These are phyloP conservation scores for Chenopodium album DNA, from an alignment of 148 eudicot species.

Conservation along the genomic window DNA sequence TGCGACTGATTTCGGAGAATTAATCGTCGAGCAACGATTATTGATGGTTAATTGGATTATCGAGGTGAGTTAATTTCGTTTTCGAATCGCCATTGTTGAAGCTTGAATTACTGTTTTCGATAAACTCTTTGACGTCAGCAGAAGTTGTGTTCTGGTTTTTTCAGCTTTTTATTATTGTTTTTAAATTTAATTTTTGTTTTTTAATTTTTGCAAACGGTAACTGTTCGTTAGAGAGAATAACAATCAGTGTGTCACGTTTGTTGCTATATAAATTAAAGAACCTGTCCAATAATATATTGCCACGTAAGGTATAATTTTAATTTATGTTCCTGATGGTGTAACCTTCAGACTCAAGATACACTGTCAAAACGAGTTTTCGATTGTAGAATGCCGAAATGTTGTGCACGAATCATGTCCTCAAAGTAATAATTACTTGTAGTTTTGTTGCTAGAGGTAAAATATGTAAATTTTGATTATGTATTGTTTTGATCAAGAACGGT, in stretches of 20 bases:
- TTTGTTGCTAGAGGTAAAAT: not conserved
- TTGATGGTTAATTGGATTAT: slow-evolving; percentile 93
- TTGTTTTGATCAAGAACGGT: too few species aligned
- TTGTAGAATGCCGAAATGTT: not conserved
- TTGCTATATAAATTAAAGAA: not conserved
- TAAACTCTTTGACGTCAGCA: slow-evolving; percentile 3
- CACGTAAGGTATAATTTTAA: slow-evolving; percentile 15
- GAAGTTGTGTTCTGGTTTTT: not conserved
- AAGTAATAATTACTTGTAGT: not conserved
- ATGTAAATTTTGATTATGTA: too few species aligned
- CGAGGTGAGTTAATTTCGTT: slow-evolving; percentile 48
- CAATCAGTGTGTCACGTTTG: not conserved
- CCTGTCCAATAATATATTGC: not conserved
- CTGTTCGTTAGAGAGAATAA: slow-evolving; percentile 2
- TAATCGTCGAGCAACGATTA: slow-evolving; percentile 76
- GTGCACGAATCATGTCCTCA: not conserved
- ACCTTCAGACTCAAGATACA: slow-evolving; percentile 2
- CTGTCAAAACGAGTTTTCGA: slow-evolving; percentile 16
- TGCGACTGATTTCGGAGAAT: slow-evolving; percentile 51
- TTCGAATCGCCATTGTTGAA: not conserved
- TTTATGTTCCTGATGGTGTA: slow-evolving; percentile 3
- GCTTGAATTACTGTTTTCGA: not conserved
- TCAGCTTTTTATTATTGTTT: not conserved
- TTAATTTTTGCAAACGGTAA: not conserved
- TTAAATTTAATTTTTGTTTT: too few species aligned